Evolutionary conservation across 495 filamentous ascomycete genomes (phyloP).

Genomic region (Saxophila tyrrhenica): DNA sequence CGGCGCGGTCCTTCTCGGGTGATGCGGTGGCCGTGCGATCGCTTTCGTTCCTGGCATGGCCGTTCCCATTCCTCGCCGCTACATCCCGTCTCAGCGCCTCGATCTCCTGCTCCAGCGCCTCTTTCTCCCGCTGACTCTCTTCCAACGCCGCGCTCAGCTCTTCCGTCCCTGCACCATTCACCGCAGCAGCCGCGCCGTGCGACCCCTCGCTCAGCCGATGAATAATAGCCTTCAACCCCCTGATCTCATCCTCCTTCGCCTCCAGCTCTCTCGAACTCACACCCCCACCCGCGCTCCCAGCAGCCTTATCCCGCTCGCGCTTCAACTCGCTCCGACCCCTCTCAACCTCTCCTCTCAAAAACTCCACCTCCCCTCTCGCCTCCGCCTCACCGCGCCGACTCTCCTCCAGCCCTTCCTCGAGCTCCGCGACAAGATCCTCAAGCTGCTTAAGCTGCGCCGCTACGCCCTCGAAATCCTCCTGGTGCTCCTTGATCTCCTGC

Average conservation of each 20-base stretch:
- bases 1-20: background rate
- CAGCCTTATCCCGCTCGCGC: constrained; percentile 80
- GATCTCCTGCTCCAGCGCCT: constrained; percentile 81
- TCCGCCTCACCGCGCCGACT: constrained; percentile 93
- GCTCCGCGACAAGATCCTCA: constrained; percentile 88
- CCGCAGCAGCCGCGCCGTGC: background rate
- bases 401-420: constrained; percentile 95
- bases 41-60: constrained; percentile 44
- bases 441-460: constrained; percentile 85
- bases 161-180: constrained; percentile 39
- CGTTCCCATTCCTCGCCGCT: constrained; percentile 17
- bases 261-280: constrained; percentile 55
- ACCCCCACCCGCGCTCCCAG: constrained; percentile 39
- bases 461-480: constrained; percentile 71
- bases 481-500: constrained; percentile 57
- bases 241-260: constrained; percentile 93
- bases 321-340: constrained; percentile 80
- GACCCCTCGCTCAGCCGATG: constrained; percentile 65
- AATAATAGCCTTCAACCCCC: constrained; percentile 93
- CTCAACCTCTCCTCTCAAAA: constrained; percentile 90
- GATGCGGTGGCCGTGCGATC: constrained; percentile 36
- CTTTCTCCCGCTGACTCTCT: constrained; percentile 62
- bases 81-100: constrained; percentile 40
- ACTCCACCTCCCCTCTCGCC: constrained; percentile 91
- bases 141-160: constrained; percentile 46